phyloP scores from a whole-genome alignment of 768 basidiomycete species.

The Exidia glandulosa region DNA sequence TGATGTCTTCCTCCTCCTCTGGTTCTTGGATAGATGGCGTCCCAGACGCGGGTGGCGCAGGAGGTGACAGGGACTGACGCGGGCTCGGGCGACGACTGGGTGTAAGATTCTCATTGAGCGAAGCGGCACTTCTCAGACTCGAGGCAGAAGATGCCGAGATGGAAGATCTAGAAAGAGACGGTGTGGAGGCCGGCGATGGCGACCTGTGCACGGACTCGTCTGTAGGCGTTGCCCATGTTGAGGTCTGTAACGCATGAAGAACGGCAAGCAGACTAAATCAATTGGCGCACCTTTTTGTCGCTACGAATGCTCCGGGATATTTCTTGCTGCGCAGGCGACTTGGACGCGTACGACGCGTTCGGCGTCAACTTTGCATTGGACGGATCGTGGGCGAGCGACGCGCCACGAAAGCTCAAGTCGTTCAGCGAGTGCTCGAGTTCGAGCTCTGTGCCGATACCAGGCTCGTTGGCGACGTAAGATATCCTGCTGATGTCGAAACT shows the following conservation, averaged over 20 bases:
- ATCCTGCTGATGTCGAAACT: conserved; percentile 55
- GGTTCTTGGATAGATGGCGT: not conserved
- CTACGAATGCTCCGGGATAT: conserved; percentile 50
- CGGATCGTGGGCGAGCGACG: not conserved
- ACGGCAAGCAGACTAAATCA: not conserved
- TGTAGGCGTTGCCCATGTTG: conserved; percentile 51
- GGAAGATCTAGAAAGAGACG: conserved; percentile 52
- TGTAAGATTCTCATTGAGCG: not conserved
- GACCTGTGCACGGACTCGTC: conserved; percentile 50
- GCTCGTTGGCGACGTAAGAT: conserved; percentile 38
- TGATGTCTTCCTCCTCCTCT: not conserved
- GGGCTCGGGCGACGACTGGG: not conserved
- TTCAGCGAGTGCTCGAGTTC: conserved; percentile 49
- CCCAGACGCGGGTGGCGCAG: not conserved
- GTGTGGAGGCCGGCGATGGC: conserved; percentile 44
- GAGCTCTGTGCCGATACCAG: conserved; percentile 27
- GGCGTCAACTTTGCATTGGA: not conserved
- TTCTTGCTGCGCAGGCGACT: conserved; percentile 24
- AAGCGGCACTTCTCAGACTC: conserved; percentile 30
- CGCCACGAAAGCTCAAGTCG: not conserved
- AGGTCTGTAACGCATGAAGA: conserved; percentile 30
- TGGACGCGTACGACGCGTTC: conserved; percentile 17
- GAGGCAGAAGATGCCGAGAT: conserved; percentile 52
- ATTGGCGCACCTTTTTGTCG: conserved; percentile 45
- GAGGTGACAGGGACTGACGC: not conserved